Conservation (phyloP, 1,139 yeast genomes). For the Kodamaea alishanica region DNA sequence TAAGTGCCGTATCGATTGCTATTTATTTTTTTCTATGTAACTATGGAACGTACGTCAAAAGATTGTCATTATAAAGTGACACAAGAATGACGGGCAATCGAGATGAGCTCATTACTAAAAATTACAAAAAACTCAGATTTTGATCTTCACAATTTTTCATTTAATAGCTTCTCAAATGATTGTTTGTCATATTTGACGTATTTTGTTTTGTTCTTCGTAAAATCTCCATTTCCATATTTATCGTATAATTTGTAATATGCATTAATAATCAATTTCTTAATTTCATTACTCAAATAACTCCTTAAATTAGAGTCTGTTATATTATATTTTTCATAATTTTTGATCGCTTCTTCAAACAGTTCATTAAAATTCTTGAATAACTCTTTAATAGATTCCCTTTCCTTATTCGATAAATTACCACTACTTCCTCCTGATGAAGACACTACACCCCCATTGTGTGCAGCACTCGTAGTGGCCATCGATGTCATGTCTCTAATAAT, state of each 20-base stretch:
- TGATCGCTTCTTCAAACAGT: slow-evolving; percentile 72
- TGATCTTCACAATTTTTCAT: slow-evolving; percentile 25
- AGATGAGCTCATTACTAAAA: not conserved
- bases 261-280: slow-evolving; percentile 68
- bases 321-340: slow-evolving; percentile 58
- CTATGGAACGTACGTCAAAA: too few relatives aligned
- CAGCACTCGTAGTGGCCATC: slow-evolving; percentile 38
- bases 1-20: too few relatives aligned
- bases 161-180: slow-evolving; percentile 51
- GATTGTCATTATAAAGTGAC: too few relatives aligned
- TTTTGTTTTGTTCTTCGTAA: slow-evolving; percentile 67
- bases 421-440: slow-evolving; percentile 17
- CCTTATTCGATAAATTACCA: slow-evolving; percentile 52
- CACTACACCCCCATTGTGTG: slow-evolving; percentile 40
- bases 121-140: slow-evolving; percentile 1
- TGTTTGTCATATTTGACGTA: slow-evolving; percentile 69
- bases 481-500: slow-evolving; percentile 69
- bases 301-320: slow-evolving; percentile 66
- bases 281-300: slow-evolving; percentile 59
- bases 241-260: slow-evolving; percentile 82
- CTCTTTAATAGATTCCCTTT: slow-evolving; percentile 81
- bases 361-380: slow-evolving; percentile 77
- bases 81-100: not conserved
- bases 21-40: too few relatives aligned
- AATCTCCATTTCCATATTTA: slow-evolving; percentile 65